Evolutionary conservation across 1,139 yeast species (phyloP).

Genomic region (Saccharomyces hybrid): DNA sequence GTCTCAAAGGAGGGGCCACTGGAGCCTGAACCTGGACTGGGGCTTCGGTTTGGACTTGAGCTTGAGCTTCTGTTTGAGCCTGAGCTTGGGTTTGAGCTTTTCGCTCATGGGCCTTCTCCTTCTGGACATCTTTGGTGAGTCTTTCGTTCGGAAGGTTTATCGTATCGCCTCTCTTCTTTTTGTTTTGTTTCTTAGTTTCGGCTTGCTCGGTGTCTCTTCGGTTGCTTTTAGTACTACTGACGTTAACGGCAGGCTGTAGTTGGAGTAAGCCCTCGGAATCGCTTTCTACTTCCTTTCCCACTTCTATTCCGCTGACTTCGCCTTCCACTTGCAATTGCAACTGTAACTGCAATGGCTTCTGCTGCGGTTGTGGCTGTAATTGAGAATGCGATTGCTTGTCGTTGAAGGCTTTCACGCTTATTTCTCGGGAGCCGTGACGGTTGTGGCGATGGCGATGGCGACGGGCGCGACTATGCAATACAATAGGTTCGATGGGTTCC

Average conservation of each 20-base stretch:
- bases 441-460: not conserved
- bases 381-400: not conserved
- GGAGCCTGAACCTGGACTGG: too few relatives aligned
- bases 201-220: not conserved
- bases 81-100: not conserved
- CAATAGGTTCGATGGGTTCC: not conserved
- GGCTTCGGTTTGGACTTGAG: not conserved
- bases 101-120: not conserved
- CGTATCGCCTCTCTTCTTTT: not conserved
- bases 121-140: not conserved
- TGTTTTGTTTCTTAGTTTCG: not conserved
- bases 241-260: conserved; percentile 20
- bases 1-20: too few relatives aligned
- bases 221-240: conserved; percentile 12
- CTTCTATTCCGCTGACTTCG: not conserved
- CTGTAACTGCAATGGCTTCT: not conserved
- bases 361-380: not conserved
- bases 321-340: not conserved
- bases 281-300: conserved; percentile 3
- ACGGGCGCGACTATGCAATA: not conserved
- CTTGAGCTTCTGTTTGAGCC: not conserved
- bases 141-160: not conserved
- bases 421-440: not conserved
- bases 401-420: not conserved
- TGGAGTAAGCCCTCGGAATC: conserved; percentile 4